These are phyloP conservation scores for Stephanodiscus triporus DNA, from an alignment of 108 stramenopile species.

Conservation along the genomic window DNA sequence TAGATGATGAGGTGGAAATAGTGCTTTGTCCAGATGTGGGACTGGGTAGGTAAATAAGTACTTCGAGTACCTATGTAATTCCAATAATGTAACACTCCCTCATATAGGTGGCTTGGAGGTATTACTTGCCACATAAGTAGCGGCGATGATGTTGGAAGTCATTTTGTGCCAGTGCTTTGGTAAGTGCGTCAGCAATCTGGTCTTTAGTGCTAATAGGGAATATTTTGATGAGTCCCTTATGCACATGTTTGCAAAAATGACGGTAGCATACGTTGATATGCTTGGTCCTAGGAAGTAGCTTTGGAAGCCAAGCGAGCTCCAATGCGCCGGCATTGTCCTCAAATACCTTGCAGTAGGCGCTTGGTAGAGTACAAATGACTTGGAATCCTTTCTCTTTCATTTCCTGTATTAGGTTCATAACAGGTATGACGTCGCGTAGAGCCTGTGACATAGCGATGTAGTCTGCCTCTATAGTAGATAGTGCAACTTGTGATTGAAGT, in stretches of 20 bases:
- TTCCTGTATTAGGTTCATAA: conserved; percentile 15
- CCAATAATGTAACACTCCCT: too few relatives aligned
- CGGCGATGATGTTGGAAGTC: too few relatives aligned
- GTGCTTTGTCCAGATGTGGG: too few relatives aligned
- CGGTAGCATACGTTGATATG: conserved; percentile 30
- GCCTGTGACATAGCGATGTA: conserved; percentile 18
- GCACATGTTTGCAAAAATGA: neutral
- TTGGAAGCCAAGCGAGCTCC: conserved; percentile 16
- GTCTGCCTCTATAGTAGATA: conserved; percentile 41
- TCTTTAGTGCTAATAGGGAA: too few relatives aligned
- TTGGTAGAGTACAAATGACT: conserved; percentile 15
- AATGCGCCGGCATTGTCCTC: conserved; percentile 45
- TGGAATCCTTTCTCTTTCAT: neutral
- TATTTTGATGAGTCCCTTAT: too few relatives aligned
- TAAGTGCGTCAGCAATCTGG: too few relatives aligned
- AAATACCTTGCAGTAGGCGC: conserved; percentile 39
- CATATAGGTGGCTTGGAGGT: too few relatives aligned
- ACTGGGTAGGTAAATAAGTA: too few relatives aligned
- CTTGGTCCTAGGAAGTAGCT: conserved; percentile 28
- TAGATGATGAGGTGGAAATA: too few relatives aligned
- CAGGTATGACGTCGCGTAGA: conserved; percentile 15
- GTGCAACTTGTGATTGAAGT: conserved; percentile 27
- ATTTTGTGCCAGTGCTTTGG: too few relatives aligned
- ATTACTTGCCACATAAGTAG: too few relatives aligned
- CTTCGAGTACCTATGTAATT: too few relatives aligned